These are phyloP conservation scores for Biancaea sappan DNA, from an alignment of 306 rosid species.

Conservation along the genomic window DNA sequence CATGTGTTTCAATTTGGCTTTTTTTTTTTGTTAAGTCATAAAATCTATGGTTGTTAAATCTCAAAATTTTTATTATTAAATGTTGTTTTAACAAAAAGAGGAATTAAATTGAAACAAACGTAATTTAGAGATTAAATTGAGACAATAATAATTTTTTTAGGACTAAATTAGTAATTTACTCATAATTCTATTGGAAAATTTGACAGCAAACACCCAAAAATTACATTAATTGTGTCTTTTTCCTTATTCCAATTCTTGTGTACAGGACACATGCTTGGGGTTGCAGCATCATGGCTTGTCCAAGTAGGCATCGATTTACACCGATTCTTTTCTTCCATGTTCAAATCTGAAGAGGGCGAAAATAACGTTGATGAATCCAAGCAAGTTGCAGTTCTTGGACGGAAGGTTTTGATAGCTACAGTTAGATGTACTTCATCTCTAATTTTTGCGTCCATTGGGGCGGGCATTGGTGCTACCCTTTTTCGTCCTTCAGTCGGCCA, in stretches of 20 bases:
- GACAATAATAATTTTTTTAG: too few relatives aligned
- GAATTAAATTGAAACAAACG: too few relatives aligned
- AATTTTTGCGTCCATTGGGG: constrained; percentile 80
- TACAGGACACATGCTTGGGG: constrained; percentile 87
- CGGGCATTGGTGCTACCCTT: constrained; percentile 77
- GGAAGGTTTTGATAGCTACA: constrained; percentile 53
- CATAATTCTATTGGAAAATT: too few relatives aligned
- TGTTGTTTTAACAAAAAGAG: too few relatives aligned
- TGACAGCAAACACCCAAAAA: too few relatives aligned
- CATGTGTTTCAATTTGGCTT: too few relatives aligned
- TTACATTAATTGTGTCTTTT: too few relatives aligned
- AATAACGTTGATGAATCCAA: constrained; percentile 39
- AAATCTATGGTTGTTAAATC: too few relatives aligned
- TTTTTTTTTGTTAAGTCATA: too few relatives aligned
- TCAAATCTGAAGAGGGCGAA: constrained; percentile 43
- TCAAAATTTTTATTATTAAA: too few relatives aligned
- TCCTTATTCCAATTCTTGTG: constrained; percentile 18
- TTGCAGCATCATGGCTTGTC: constrained; percentile 88
- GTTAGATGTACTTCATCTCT: constrained; percentile 68
- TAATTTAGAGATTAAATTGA: too few relatives aligned
- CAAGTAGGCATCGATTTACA: constrained; percentile 77
- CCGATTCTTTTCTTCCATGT: constrained; percentile 36
- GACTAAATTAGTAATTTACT: too few relatives aligned
- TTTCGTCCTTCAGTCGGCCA: constrained; percentile 80
- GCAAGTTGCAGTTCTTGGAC: constrained; percentile 50